Percentiles rank a stretch among this genome's conserved stretches.
phyloP scores from a whole-genome alignment of 2,329 filamentous ascomycete species.

The Myrmaecium sp. region DNA sequence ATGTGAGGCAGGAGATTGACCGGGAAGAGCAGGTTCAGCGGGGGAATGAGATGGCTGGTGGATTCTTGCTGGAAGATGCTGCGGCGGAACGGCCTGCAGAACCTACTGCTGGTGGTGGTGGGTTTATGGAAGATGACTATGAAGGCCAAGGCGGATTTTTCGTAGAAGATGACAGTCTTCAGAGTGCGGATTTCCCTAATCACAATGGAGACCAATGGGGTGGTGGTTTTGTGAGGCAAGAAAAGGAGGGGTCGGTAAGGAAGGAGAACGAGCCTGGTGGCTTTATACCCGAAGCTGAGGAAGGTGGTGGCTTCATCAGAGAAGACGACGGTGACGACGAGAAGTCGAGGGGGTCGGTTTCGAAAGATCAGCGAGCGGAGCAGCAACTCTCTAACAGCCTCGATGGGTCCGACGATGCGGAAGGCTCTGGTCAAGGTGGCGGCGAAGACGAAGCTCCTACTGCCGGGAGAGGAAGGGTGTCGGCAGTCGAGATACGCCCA shows the following conservation, averaged over 20 bases:
- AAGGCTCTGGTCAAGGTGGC: too few relatives aligned
- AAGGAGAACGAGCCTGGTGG: constrained; percentile 5
- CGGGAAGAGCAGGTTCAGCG: constrained; percentile 6
- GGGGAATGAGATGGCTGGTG: constrained; percentile 14
- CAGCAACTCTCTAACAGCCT: not conserved
- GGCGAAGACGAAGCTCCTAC: too few relatives aligned
- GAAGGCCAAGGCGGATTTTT: constrained; percentile 8
- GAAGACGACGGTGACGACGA: constrained; percentile 11
- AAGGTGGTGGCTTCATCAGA: constrained; percentile 23
- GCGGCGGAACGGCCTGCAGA: constrained; percentile 26
- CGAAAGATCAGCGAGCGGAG: too few relatives aligned
- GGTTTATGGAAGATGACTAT: constrained; percentile 1
- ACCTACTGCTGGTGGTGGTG: constrained; percentile 6
- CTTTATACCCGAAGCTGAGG: constrained; percentile 4
- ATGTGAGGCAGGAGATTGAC: constrained; percentile 6
- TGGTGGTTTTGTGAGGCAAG: constrained; percentile 5
- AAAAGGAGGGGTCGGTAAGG: constrained; percentile 19
- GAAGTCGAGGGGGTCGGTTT: not conserved
- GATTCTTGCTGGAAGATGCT: constrained; percentile 31
- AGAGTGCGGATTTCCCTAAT: constrained; percentile 3
- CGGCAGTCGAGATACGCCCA: too few relatives aligned
- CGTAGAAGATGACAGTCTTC: constrained; percentile 6
- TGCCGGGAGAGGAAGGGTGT: too few relatives aligned
- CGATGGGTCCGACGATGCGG: too few relatives aligned
- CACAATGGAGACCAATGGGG: constrained; percentile 8